These are phyloP conservation scores for Mortierella hygrophila DNA, from an alignment of 192 early-diverging fungal species.

Conservation along the genomic window DNA sequence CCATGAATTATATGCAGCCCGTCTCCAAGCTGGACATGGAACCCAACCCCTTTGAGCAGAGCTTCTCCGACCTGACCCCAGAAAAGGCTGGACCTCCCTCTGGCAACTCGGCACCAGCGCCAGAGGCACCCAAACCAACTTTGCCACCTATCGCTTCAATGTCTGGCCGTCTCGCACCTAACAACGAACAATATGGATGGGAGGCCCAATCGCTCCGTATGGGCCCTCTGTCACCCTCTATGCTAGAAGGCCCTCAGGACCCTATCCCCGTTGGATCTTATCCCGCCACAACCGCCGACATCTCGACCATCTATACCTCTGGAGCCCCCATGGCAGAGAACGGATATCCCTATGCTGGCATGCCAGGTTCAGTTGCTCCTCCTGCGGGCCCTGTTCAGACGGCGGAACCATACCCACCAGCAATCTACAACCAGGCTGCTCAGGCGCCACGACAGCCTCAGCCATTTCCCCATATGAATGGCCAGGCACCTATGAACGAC, in stretches of 20 bases:
- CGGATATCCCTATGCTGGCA: conserved; percentile 32
- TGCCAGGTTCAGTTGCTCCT: conserved; percentile 16
- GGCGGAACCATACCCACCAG: conserved; percentile 29
- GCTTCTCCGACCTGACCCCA: conserved; percentile 67
- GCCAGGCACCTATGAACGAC: conserved; percentile 34
- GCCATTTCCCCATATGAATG: conserved; percentile 31
- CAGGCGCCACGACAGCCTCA: conserved; percentile 13
- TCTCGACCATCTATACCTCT: conserved; percentile 26
- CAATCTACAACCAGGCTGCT: conserved; percentile 26
- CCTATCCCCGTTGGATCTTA: conserved; percentile 33
- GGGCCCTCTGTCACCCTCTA: conserved; percentile 83
- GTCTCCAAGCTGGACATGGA: conserved; percentile 82
- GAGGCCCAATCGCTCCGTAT: conserved; percentile 73
- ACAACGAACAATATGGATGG: conserved; percentile 62
- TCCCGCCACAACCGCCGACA: conserved; percentile 22
- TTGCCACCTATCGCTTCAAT: conserved; percentile 82
- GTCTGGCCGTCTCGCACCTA: conserved; percentile 55
- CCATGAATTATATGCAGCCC: conserved; percentile 25
- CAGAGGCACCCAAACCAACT: conserved; percentile 56
- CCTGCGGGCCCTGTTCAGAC: conserved; percentile 27
- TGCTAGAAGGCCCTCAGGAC: conserved; percentile 76
- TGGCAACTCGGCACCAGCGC: conserved; percentile 15
- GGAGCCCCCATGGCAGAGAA: conserved; percentile 16
- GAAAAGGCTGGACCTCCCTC: conserved; percentile 10
- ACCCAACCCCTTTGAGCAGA: conserved; percentile 91